Base-by-base conservation (phyloP, 169 alveolate species). In the Plasmodium cynomolgi region DNA sequence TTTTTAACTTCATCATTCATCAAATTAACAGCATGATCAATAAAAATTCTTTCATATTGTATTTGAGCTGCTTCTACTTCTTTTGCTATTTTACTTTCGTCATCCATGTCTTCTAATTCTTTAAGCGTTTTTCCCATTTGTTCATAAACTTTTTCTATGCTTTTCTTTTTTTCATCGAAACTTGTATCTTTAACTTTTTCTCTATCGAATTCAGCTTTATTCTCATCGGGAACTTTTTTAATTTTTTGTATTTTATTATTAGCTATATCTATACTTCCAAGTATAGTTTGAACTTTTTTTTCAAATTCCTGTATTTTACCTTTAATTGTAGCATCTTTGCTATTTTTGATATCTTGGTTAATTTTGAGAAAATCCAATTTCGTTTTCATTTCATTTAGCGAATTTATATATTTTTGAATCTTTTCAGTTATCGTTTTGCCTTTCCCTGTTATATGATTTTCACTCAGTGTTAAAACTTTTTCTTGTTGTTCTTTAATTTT, bases 21-120 rank as follows among this genome's bases (percentile, higher is more conserved):
- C n/a, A 44, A 33, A 17, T 80, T 34, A 13, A 80, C 23, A 80
- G 50, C 23, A 4, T 39, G 31, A 3, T 80, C 7, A 0, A 17
- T 23, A 44, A 80, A 80, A 80, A 17, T 80, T 80, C 37, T 39
- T 80, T 2, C 84, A 13, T 80, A 80, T 80, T 37, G 7, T 44
- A 80, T 44, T n/a, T 34, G n/a, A 9, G 26, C 50, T n/a, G 39
- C 3, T 17, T 80, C 20, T 39, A 44, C 74, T 29, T 44, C 26
- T 80, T 9, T 33, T 80, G 26, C 39, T 39, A 13, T 17, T 7
- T 34, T 44, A 1, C 47, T 31, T 20, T 20, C 84, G 2, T 44
- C 23, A 44, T 80, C 72, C 47, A 80, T 80, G 29, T 80, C 29
- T 1, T 23, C 3, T 41, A 80, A 15, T 80, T 80, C 23, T n/a